Percentiles rank a stretch among this genome's conserved stretches.
Conservation (phyloP, 148 eudicot species). For the Vaccinium darrowii region DNA sequence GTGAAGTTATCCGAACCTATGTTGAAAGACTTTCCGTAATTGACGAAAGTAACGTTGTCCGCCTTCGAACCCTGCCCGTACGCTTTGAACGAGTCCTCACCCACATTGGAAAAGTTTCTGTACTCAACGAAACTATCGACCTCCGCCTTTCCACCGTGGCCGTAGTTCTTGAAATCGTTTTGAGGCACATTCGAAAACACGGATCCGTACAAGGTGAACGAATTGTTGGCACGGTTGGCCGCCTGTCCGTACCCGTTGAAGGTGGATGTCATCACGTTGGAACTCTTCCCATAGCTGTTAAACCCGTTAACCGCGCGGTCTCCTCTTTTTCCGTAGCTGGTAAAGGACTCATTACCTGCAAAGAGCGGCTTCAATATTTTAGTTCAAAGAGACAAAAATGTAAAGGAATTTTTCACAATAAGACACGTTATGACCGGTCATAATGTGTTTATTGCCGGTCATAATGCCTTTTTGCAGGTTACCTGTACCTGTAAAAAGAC, state of each 20-base stretch:
- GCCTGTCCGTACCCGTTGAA: conserved; percentile 30
- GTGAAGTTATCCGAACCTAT: conserved; percentile 44
- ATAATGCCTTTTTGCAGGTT: too few species aligned
- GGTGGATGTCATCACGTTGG: conserved; percentile 37
- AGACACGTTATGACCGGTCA: too few species aligned
- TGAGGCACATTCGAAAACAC: conserved; percentile 34
- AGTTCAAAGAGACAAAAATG: too few species aligned
- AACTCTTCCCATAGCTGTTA: conserved; percentile 25
- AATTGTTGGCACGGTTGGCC: conserved; percentile 34
- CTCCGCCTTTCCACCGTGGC: conserved; percentile 32
- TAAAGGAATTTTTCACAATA: too few species aligned
- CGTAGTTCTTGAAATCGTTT: conserved; percentile 37
- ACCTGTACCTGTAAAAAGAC: too few species aligned
- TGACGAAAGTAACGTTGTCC: conserved; percentile 30
- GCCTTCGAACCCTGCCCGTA: conserved; percentile 40
- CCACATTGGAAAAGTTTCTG: conserved; percentile 46
- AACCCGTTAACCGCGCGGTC: conserved; percentile 29
- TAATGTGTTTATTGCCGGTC: too few species aligned
- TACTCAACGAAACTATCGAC: conserved; percentile 31
- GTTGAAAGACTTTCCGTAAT: conserved; percentile 34
- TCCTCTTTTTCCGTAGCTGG: conserved; percentile 40
- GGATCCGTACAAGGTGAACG: conserved; percentile 35
- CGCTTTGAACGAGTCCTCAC: conserved; percentile 38
- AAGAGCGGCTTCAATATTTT: too few species aligned
- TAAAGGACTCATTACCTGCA: conserved; percentile 37